These are phyloP conservation scores for Pyrenula aspistea DNA, from an alignment of 495 filamentous ascomycete genomes.

Conservation along the genomic window DNA sequence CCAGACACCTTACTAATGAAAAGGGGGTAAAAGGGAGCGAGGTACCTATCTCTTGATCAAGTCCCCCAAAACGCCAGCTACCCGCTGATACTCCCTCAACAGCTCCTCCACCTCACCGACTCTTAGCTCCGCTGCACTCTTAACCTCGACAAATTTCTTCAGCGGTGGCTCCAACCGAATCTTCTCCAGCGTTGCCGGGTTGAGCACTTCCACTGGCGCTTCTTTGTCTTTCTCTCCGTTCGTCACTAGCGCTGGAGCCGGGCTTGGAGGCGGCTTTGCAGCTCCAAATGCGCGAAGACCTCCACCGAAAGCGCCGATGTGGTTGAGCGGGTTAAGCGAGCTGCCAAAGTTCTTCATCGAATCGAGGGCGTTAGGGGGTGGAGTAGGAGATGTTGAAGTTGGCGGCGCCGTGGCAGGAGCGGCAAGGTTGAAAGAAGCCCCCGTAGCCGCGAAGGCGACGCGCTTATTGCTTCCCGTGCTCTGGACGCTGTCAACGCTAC, in stretches of 20 bases:
- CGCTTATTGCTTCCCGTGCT: conserved; percentile 49
- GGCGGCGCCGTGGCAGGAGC: conserved; percentile 9
- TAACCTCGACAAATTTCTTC: conserved; percentile 67
- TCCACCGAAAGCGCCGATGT: conserved; percentile 39
- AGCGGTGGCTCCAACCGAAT: conserved; percentile 57
- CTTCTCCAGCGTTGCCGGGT: conserved; percentile 8
- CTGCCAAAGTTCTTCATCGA: conserved; percentile 75
- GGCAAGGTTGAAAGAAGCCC: conserved; percentile 2
- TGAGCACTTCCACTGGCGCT: conserved; percentile 2
- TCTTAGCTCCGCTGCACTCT: conserved; percentile 65
- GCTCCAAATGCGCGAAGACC: conserved; percentile 73
- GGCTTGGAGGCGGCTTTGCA: conserved; percentile 21
- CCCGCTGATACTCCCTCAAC: conserved; percentile 74
- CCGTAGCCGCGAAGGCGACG: conserved; percentile 28
- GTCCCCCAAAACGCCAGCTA: conserved; percentile 31
- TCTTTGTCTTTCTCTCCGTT: conserved; percentile 15
- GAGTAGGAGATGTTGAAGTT: conserved; percentile 12
- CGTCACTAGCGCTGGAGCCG: conserved; percentile 13
- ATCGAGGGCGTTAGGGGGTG: conserved; percentile 51
- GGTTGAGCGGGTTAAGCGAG: conserved; percentile 72
- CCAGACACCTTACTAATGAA: too few relatives aligned
- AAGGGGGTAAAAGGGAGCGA: too few relatives aligned
- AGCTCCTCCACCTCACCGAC: conserved; percentile 73
- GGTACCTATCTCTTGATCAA: not conserved
- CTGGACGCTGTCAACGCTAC: conserved; percentile 63